Conservation (phyloP, 2,329 filamentous ascomycete species). For the Magnaporthiopsis incrustans region DNA sequence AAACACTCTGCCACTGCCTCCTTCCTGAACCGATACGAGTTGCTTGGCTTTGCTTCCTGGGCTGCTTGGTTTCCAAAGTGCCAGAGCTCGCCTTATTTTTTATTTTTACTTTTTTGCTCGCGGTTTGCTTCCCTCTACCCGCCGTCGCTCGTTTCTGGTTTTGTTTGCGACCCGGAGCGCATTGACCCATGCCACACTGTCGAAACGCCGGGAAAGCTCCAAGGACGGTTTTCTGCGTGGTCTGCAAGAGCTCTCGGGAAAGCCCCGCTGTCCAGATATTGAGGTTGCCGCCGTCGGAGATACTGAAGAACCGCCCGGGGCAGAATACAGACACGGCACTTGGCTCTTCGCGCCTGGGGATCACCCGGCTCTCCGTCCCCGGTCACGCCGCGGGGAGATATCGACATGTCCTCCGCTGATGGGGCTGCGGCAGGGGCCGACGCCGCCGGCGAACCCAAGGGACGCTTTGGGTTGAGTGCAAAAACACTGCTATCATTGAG, state of each 20-base stretch:
- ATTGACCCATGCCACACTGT: background rate
- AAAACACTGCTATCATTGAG: conserved; percentile 5
- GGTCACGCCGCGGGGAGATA: background rate
- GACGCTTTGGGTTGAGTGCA: conserved; percentile 1
- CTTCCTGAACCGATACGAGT: too few relatives aligned
- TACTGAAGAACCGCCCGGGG: too few relatives aligned
- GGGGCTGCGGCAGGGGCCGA: too few relatives aligned
- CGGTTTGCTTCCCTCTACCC: background rate
- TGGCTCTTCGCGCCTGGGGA: background rate
- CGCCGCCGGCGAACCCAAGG: background rate
- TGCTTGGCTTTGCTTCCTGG: too few relatives aligned
- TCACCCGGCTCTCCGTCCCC: background rate
- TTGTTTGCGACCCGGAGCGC: background rate
- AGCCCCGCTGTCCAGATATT: background rate
- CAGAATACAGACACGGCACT: background rate
- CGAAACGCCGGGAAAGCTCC: background rate
- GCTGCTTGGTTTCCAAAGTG: background rate
- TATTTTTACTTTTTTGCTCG: too few relatives aligned
- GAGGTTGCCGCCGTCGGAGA: background rate
- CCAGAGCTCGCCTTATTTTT: background rate
- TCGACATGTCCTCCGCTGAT: background rate
- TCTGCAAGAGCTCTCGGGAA: background rate
- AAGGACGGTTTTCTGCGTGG: background rate
- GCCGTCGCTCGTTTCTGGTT: background rate
- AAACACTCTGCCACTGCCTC: background rate